phyloP scores from a whole-genome alignment of 345 rosid species.

The Hibiscus trionum region DNA sequence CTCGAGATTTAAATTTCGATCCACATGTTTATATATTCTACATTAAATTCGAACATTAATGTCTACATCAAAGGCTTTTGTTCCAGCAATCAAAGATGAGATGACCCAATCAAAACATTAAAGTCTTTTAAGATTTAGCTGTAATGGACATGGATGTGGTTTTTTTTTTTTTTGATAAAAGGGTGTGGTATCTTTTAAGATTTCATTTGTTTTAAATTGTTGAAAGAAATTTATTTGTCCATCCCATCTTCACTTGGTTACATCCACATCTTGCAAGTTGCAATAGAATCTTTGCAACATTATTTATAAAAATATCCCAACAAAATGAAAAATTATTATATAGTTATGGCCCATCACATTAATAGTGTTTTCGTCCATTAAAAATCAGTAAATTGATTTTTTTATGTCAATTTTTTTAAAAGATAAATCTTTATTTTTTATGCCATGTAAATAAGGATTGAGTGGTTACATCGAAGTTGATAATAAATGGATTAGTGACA shows the following conservation, averaged over 20 bases:
- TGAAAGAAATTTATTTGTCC: neutral
- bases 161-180: neutral
- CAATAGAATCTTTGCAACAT: neutral
- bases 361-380: too few relatives aligned
- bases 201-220: neutral
- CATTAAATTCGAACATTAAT: too few relatives aligned
- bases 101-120: neutral
- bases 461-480: too few relatives aligned
- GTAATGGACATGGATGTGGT: neutral
- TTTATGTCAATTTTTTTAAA: too few relatives aligned
- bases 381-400: too few relatives aligned
- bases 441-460: too few relatives aligned
- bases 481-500: too few relatives aligned
- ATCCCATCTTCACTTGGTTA: constrained; percentile 5
- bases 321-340: neutral
- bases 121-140: neutral
- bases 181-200: neutral
- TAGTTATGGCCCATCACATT: too few relatives aligned
- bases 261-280: neutral
- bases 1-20: too few relatives aligned
- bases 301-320: neutral
- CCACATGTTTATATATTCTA: too few relatives aligned
- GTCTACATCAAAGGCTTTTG: too few relatives aligned
- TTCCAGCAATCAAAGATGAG: neutral
- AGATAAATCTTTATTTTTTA: too few relatives aligned